These are phyloP conservation scores for Limtongia smithiae DNA, from an alignment of 805 yeast species.

Conservation along the genomic window DNA sequence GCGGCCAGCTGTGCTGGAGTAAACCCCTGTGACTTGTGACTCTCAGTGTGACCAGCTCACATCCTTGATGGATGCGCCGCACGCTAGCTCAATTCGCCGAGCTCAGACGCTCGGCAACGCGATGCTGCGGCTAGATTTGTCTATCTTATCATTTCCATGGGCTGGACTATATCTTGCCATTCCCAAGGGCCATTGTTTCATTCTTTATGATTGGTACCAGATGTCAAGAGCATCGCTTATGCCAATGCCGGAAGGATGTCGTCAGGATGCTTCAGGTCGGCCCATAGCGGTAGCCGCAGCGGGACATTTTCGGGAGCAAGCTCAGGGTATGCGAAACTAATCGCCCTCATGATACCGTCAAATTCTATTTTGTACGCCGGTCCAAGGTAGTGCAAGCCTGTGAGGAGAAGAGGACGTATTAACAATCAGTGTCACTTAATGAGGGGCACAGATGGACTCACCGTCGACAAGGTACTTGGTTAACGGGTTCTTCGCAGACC, in stretches of 20 bases:
- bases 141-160: no score
- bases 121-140: no score
- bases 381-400: conserved; percentile 60
- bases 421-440: background rate
- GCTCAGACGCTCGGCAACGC: no score
- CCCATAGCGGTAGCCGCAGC: conserved; percentile 39
- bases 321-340: conserved; percentile 48
- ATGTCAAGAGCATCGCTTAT: background rate
- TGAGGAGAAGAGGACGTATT: background rate
- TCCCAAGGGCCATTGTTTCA: no score
- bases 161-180: no score
- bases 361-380: conserved; percentile 51
- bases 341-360: conserved; percentile 43
- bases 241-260: conserved; percentile 6
- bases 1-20: conserved; percentile 2
- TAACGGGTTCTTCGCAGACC: conserved; percentile 4
- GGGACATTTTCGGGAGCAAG: conserved; percentile 43
- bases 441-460: conserved; percentile 35
- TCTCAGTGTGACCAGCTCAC: no score
- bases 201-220: no score
- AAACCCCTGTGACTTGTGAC: no score
- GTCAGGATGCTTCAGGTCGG: conserved; percentile 8
- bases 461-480: conserved; percentile 21
- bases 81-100: no score
- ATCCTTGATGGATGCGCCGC: no score